Percentiles rank a stretch among this genome's conserved stretches.
phyloP scores from a whole-genome alignment of 768 basidiomycete genomes.

The Boletellus emodensis region DNA sequence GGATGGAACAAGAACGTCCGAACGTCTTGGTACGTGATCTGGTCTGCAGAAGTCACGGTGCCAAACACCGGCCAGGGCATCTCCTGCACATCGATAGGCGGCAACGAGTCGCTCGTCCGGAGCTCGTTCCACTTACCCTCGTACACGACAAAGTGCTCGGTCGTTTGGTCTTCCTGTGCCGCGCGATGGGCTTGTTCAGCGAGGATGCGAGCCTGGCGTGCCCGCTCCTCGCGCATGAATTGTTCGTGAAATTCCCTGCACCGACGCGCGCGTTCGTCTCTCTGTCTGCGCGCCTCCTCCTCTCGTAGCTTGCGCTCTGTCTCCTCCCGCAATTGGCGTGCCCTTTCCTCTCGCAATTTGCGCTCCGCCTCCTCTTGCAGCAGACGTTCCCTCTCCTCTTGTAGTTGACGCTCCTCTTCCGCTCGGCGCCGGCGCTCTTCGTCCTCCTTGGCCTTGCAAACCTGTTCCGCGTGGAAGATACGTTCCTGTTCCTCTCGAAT shows the following conservation, averaged over 20 bases:
- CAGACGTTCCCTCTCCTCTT: slow-evolving; percentile 13
- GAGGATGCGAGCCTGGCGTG: slow-evolving; percentile 16
- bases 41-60: slow-evolving; percentile 12
- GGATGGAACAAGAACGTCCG: slow-evolving; percentile 40
- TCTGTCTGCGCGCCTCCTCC: slow-evolving; percentile 10
- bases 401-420: slow-evolving; percentile 7
- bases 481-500: slow-evolving; percentile 22
- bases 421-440: slow-evolving; percentile 9
- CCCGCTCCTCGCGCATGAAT: slow-evolving; percentile 10
- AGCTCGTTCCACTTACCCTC: slow-evolving; percentile 38
- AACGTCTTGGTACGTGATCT: slow-evolving; percentile 37
- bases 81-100: slow-evolving; percentile 27
- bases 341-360: slow-evolving; percentile 8
- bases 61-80: slow-evolving; percentile 46
- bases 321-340: not conserved
- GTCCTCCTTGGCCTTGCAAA: slow-evolving; percentile 14
- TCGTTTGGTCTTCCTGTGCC: slow-evolving; percentile 1
- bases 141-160: slow-evolving; percentile 23
- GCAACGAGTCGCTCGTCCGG: slow-evolving; percentile 15
- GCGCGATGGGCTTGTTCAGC: slow-evolving; percentile 18
- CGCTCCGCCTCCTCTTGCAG: slow-evolving; percentile 1
- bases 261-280: slow-evolving; percentile 15
- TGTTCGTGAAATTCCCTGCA: slow-evolving; percentile 5
- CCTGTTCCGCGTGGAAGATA: slow-evolving; percentile 2
- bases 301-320: not conserved